Percentiles rank a stretch among this genome's conserved stretches.
Conservation (phyloP, 1,284 basidiomycete species). For the Lentinus polychrous region DNA sequence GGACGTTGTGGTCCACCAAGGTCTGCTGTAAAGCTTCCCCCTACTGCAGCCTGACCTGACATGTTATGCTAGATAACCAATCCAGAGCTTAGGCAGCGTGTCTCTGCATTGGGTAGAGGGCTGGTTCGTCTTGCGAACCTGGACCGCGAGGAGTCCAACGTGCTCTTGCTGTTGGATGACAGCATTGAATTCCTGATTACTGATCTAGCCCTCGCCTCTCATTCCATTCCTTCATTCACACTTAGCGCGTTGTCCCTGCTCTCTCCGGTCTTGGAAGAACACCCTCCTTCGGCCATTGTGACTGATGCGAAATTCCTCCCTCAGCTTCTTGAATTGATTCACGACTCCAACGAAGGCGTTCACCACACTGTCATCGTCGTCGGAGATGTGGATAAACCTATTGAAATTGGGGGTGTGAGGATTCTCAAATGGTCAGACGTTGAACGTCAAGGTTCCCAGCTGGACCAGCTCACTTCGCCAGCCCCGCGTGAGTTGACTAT, state of each 20-base stretch:
- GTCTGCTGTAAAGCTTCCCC: conserved; percentile 29
- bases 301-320: conserved; percentile 56
- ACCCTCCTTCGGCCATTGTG: conserved; percentile 64
- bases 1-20: conserved; percentile 73
- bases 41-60: neutral
- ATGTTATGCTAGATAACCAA: conserved; percentile 54
- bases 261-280: conserved; percentile 50
- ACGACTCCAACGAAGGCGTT: conserved; percentile 43
- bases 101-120: conserved; percentile 62
- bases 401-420: conserved; percentile 15
- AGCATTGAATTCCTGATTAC: conserved; percentile 68
- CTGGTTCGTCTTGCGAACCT: conserved; percentile 54
- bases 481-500: conserved; percentile 39
- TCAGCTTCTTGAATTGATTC: conserved; percentile 58
- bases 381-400: conserved; percentile 42
- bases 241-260: conserved; percentile 53
- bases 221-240: conserved; percentile 66
- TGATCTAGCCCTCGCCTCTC: conserved; percentile 67
- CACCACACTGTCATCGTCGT: conserved; percentile 62
- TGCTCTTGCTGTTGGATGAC: conserved; percentile 68
- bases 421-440: conserved; percentile 58
- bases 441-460: conserved; percentile 51
- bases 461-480: conserved; percentile 37
- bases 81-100: conserved; percentile 53
- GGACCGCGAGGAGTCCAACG: conserved; percentile 55